Conservation (phyloP, 805 yeast species). For the Debaryomyces tyrocola region DNA sequence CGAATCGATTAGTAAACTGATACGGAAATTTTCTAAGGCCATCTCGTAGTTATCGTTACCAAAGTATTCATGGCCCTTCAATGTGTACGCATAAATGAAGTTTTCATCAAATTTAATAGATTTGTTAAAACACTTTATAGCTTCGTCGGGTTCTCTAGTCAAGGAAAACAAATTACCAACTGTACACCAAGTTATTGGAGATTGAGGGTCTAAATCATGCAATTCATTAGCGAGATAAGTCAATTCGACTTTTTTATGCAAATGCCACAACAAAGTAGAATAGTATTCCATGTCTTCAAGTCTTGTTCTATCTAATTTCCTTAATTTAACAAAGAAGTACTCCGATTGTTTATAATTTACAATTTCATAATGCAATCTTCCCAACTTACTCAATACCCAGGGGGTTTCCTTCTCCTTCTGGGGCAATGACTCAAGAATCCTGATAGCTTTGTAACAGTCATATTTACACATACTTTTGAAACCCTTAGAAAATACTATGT, state of each 20-base stretch:
- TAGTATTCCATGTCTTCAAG: constrained; percentile 86
- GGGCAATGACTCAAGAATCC: constrained; percentile 65
- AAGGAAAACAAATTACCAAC: constrained; percentile 87
- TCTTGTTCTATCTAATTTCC: constrained; percentile 74
- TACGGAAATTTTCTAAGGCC: constrained; percentile 80
- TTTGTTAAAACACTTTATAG: constrained; percentile 80
- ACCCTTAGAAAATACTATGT: constrained; percentile 58
- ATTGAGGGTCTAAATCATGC: constrained; percentile 57
- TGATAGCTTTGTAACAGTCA: constrained; percentile 79
- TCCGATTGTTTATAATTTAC: constrained; percentile 82
- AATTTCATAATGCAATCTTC: constrained; percentile 81
- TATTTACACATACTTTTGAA: constrained; percentile 59
- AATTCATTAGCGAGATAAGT: constrained; percentile 84
- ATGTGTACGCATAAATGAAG: constrained; percentile 85
- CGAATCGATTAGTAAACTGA: constrained; percentile 72
- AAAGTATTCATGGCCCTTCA: constrained; percentile 90
- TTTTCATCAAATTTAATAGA: constrained; percentile 67
- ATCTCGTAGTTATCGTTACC: constrained; percentile 87
- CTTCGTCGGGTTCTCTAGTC: constrained; percentile 82
- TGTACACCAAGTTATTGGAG: constrained; percentile 89
- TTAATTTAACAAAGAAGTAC: constrained; percentile 57
- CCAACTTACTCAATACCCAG: constrained; percentile 80
- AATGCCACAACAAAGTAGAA: constrained; percentile 91
- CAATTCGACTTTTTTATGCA: constrained; percentile 75
- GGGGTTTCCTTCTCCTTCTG: constrained; percentile 67